These are phyloP conservation scores for Fraxinus floribunda DNA, from an alignment of 305 asterid species.

Conservation along the genomic window DNA sequence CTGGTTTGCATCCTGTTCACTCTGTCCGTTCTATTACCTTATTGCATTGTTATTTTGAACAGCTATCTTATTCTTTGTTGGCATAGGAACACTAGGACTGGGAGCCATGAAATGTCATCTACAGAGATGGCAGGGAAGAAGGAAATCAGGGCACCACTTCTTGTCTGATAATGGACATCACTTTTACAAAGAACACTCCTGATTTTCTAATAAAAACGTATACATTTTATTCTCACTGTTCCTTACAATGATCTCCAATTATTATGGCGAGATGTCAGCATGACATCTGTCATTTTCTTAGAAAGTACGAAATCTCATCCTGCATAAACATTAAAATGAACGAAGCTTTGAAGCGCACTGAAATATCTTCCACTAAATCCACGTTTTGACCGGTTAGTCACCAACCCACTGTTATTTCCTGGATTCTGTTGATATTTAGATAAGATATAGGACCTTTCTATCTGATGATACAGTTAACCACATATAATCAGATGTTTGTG, in stretches of 20 bases:
- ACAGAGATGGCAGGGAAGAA: too few relatives aligned
- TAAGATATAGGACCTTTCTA: neutral
- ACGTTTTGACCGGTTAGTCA: neutral
- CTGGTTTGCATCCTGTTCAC: neutral
- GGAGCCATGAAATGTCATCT: neutral
- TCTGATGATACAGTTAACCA: neutral
- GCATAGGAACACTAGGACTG: neutral
- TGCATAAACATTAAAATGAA: neutral
- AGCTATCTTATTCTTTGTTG: neutral
- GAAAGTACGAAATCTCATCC: neutral
- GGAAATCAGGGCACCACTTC: neutral
- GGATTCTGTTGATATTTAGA: neutral
- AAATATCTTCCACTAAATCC: slow-evolving; percentile 3
- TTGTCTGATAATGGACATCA: neutral
- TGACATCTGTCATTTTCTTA: neutral
- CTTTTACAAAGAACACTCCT: neutral
- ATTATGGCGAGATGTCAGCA: neutral
- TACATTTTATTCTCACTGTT: neutral
- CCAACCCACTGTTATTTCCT: neutral
- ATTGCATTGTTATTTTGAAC: neutral
- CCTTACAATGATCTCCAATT: neutral
- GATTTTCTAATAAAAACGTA: neutral
- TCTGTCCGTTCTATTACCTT: neutral
- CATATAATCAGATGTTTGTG: neutral
- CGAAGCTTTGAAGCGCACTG: neutral